Evolutionary conservation across 192 early-diverging fungal species (phyloP).

Genomic region (Linderina pennispora): DNA sequence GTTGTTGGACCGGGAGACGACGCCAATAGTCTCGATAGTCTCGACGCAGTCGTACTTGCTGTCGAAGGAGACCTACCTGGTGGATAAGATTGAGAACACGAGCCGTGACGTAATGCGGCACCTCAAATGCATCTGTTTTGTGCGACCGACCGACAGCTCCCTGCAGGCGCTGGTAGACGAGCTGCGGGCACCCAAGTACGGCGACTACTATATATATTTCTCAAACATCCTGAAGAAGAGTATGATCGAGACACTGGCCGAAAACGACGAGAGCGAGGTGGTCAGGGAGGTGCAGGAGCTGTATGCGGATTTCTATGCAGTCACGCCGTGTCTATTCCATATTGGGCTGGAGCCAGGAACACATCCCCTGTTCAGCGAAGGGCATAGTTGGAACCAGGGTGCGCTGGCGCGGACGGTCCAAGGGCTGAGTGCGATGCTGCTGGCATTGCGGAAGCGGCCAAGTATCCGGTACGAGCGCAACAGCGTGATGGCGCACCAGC

Average conservation of each 20-base stretch:
- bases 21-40: conserved; percentile 89
- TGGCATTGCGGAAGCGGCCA: conserved; percentile 89
- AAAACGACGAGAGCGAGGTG: conserved; percentile 90
- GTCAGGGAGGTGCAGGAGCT: conserved; percentile 97
- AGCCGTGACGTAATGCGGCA: conserved; percentile 89
- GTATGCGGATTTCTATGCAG: conserved; percentile 85
- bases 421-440: conserved; percentile 67
- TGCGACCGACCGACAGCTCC: conserved; percentile 78
- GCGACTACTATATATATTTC: conserved; percentile 97
- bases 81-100: conserved; percentile 86
- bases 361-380: conserved; percentile 67
- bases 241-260: conserved; percentile 86
- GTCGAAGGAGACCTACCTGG: conserved; percentile 87
- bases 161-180: conserved; percentile 86
- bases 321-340: conserved; percentile 78
- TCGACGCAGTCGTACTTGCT: conserved; percentile 90
- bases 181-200: conserved; percentile 85
- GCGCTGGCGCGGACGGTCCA: conserved; percentile 74
- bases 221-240: conserved; percentile 91
- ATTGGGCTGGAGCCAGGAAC: conserved; percentile 59
- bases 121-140: conserved; percentile 90
- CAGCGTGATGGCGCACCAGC: conserved; percentile 72
- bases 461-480: conserved; percentile 84
- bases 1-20: conserved; percentile 91
- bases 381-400: conserved; percentile 69